A percentile compares a stretch with the other conserved stretches of the same genome.
These are phyloP conservation scores for Sherardia arvensis DNA, from an alignment of 257 asterid species.

Conservation along the genomic window DNA sequence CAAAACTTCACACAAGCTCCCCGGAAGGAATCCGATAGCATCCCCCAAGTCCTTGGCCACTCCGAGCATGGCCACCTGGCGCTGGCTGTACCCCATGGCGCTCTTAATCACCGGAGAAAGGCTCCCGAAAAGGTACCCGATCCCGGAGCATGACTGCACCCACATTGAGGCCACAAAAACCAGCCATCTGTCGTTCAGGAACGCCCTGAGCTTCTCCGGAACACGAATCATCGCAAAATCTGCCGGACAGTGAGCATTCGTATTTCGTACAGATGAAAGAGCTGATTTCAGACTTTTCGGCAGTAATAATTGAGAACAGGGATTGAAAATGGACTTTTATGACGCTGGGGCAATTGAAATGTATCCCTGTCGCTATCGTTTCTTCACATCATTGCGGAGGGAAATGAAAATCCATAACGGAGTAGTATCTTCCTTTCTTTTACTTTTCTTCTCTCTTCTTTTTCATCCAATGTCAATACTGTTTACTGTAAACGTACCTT, in stretches of 20 bases:
- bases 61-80: conserved; percentile 69
- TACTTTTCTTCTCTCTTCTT: no score
- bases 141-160: conserved; percentile 85
- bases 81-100: conserved; percentile 60
- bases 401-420: neutral
- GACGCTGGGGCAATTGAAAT: neutral
- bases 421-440: neutral
- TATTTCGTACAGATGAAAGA: neutral
- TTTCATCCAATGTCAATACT: neutral
- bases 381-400: neutral
- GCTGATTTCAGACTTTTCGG: neutral
- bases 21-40: conserved; percentile 73
- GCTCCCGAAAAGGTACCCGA: conserved; percentile 81
- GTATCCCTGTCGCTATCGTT: neutral
- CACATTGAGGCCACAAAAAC: conserved; percentile 95
- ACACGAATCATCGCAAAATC: neutral
- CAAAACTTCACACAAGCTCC: conserved; percentile 50
- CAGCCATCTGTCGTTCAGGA: conserved; percentile 68
- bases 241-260: neutral
- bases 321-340: neutral
- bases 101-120: conserved; percentile 71
- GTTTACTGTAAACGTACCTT: no score
- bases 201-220: conserved; percentile 22
- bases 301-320: neutral
- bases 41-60: conserved; percentile 91